Evolutionary conservation across 106 monocot genomes (phyloP).

Genomic region (Cymbidium sinense): DNA sequence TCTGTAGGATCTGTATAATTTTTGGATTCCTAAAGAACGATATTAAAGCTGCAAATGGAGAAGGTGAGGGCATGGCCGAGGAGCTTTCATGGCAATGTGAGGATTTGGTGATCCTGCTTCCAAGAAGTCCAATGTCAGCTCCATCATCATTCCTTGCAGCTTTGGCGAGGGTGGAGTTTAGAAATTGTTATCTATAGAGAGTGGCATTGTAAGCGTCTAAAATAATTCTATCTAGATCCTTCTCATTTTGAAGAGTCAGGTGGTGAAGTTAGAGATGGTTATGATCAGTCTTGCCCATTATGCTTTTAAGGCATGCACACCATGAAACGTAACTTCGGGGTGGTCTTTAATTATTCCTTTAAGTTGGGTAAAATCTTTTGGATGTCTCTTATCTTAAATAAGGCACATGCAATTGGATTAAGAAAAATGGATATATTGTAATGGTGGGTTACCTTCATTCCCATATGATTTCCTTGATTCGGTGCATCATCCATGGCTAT

Average conservation of each 20-base stretch:
- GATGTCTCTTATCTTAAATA: no score
- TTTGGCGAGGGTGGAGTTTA: constrained; percentile 26
- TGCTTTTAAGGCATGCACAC: no score
- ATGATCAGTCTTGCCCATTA: no score
- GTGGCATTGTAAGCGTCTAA: constrained; percentile 47
- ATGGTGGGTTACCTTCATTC: no score
- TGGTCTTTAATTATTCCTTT: constrained; percentile 90
- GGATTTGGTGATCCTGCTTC: not conserved
- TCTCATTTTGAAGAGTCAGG: no score
- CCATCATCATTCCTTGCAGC: constrained; percentile 21
- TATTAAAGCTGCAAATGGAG: not conserved
- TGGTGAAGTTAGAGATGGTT: no score
- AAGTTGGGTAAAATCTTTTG: constrained; percentile 70
- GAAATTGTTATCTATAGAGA: constrained; percentile 48
- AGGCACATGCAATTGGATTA: constrained; percentile 68
- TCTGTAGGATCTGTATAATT: constrained; percentile 1
- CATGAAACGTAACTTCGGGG: no score
- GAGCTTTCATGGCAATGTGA: not conserved
- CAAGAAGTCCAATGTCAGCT: no score
- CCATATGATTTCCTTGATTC: constrained; percentile 91
- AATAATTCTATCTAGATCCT: constrained; percentile 50
- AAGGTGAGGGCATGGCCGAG: not conserved
- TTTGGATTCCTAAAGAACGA: constrained; percentile 11
- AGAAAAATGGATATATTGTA: constrained; percentile 86
- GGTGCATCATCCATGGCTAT: constrained; percentile 39